Conservation (phyloP, 805 yeast species). For the Candida silvicultrix region DNA sequence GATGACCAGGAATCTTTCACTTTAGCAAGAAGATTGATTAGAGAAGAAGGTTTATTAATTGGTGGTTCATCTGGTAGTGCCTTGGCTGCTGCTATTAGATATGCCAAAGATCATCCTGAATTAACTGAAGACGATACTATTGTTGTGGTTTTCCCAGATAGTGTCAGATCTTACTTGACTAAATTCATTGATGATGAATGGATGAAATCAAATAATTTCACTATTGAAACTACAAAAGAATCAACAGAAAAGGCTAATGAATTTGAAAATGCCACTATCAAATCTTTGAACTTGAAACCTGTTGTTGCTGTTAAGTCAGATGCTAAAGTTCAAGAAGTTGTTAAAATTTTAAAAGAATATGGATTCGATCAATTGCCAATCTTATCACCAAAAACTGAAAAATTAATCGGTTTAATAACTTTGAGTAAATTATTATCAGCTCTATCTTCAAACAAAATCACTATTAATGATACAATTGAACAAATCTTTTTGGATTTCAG, state of each 20-base stretch:
- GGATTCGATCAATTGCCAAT: slow-evolving; percentile 88
- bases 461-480: slow-evolving; percentile 47
- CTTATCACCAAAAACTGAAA: slow-evolving; percentile 37
- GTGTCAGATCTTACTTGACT: slow-evolving; percentile 79
- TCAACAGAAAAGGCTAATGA: slow-evolving; percentile 33
- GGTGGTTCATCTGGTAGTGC: slow-evolving; percentile 92
- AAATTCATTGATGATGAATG: slow-evolving; percentile 89
- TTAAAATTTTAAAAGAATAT: slow-evolving; percentile 62
- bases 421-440: slow-evolving; percentile 64
- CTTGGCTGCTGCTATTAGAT: slow-evolving; percentile 68
- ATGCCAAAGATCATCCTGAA: slow-evolving; percentile 51
- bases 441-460: slow-evolving; percentile 54
- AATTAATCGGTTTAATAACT: slow-evolving; percentile 71
- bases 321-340: slow-evolving; percentile 57
- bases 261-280: slow-evolving; percentile 52
- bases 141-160: slow-evolving; percentile 82
- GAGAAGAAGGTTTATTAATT: slow-evolving; percentile 80
- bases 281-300: slow-evolving; percentile 68
- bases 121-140: slow-evolving; percentile 68
- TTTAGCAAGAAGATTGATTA: slow-evolving; percentile 73
- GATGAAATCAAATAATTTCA: slow-evolving; percentile 75
- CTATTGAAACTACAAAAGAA: slow-evolving; percentile 41
- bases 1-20: slow-evolving; percentile 76
- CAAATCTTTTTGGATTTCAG: slow-evolving; percentile 70
- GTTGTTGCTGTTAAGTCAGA: slow-evolving; percentile 65